A percentile compares a stretch with the other conserved stretches of the same genome.
These are phyloP conservation scores for Vitis cinerea DNA, from an alignment of 164 flowering plant species.

Conservation along the genomic window DNA sequence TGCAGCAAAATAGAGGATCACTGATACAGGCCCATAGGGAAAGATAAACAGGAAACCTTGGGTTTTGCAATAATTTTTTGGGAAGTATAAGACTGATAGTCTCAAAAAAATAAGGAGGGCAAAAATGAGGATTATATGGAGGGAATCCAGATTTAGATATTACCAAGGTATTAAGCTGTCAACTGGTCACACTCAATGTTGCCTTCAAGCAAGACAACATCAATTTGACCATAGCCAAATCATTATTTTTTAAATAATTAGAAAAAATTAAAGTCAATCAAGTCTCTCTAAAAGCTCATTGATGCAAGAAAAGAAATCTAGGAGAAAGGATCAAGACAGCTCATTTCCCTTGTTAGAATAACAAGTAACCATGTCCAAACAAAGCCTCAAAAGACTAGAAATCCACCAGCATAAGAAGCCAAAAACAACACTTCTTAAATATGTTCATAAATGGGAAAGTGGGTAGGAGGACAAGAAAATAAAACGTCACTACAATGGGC, in stretches of 20 bases:
- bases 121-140: slow-evolving; percentile 25
- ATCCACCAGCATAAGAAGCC: slow-evolving; percentile 11
- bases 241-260: slow-evolving; percentile 15
- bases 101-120: slow-evolving; percentile 21
- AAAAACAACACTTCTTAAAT: slow-evolving; percentile 1
- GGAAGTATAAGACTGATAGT: background rate
- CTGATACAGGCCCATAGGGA: background rate
- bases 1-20: background rate
- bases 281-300: slow-evolving; percentile 14
- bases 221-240: slow-evolving; percentile 36
- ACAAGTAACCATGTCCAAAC: slow-evolving; percentile 30
- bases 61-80: slow-evolving; percentile 8
- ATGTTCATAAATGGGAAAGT: slow-evolving; percentile 8
- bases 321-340: slow-evolving; percentile 30
- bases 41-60: background rate
- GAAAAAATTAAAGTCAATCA: slow-evolving; percentile 18
- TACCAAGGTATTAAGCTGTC: slow-evolving; percentile 24
- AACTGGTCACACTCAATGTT: slow-evolving; percentile 53
- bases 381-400: slow-evolving; percentile 11
- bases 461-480: slow-evolving; percentile 23
- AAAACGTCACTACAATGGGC: slow-evolving; percentile 17
- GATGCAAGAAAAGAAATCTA: background rate
- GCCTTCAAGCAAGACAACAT: slow-evolving; percentile 69
- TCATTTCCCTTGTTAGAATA: slow-evolving; percentile 27
- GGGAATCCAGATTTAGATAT: slow-evolving; percentile 37